These are phyloP conservation scores for Heterobasidion irregulare DNA, from an alignment of 1,284 basidiomycete species.

Conservation along the genomic window DNA sequence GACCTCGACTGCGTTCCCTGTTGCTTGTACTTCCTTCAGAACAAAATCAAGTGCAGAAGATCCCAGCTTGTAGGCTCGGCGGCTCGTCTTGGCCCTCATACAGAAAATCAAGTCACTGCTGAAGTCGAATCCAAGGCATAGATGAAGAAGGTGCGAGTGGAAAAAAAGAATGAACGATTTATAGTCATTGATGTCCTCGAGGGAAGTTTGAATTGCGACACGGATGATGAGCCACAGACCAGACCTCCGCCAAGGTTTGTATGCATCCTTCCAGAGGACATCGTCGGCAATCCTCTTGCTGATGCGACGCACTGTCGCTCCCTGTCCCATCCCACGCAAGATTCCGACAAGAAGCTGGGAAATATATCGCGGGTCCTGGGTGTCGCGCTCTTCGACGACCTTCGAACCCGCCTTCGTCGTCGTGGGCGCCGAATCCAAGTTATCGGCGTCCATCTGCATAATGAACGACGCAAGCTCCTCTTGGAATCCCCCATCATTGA, in stretches of 20 bases:
- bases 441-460: conserved; percentile 21
- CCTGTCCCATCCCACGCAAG: conserved; percentile 21
- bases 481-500: conserved; percentile 19
- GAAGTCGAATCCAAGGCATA: background rate
- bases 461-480: conserved; percentile 24
- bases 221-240: conserved; percentile 37
- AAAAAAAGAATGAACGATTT: conserved; percentile 38
- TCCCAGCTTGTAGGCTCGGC: conserved; percentile 30
- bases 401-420: conserved; percentile 18
- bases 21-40: conserved; percentile 10
- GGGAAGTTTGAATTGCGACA: conserved; percentile 33
- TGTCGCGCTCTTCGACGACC: conserved; percentile 19
- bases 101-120: conserved; percentile 12
- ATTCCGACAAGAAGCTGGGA: conserved; percentile 33
- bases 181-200: conserved; percentile 24
- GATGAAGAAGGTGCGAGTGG: conserved; percentile 16
- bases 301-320: conserved; percentile 21
- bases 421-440: conserved; percentile 9
- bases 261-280: conserved; percentile 28
- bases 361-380: conserved; percentile 31
- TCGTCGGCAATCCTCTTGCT: conserved; percentile 36
- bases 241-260: conserved; percentile 37
- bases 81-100: conserved; percentile 26
- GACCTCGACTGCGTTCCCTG: conserved; percentile 7
- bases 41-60: conserved; percentile 12